phyloP scores from a whole-genome alignment of 495 filamentous ascomycete species.

The Penicillium manginii region DNA sequence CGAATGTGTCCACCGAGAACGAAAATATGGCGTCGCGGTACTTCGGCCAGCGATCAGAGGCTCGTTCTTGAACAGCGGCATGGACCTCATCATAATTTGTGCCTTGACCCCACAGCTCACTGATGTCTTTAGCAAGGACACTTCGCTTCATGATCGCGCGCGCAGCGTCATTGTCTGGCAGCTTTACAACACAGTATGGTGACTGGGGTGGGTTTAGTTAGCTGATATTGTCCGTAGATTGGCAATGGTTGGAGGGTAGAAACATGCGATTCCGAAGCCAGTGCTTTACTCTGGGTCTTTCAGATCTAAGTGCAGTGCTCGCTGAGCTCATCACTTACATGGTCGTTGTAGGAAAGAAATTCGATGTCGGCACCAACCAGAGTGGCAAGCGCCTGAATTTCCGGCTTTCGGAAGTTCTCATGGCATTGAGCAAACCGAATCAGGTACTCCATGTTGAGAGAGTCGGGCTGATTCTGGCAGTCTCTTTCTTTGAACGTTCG shows the following conservation, averaged over 20 bases:
- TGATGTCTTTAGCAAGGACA: constrained; percentile 78
- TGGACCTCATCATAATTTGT: constrained; percentile 70
- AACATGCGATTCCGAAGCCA: background rate
- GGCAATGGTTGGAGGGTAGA: background rate
- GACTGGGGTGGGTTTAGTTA: constrained; percentile 57
- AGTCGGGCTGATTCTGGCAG: background rate
- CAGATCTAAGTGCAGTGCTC: constrained; percentile 2
- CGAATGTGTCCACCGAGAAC: constrained; percentile 79
- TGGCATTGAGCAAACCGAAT: constrained; percentile 89
- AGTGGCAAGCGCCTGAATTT: constrained; percentile 81
- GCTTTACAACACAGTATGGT: constrained; percentile 79
- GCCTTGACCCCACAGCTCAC: constrained; percentile 86
- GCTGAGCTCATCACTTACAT: constrained; percentile 56
- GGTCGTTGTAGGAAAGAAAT: constrained; percentile 69
- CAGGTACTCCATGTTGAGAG: constrained; percentile 69
- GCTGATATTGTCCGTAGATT: background rate
- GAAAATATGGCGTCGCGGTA: constrained; percentile 72
- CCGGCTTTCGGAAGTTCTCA: constrained; percentile 84
- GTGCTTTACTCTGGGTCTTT: background rate
- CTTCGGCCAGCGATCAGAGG: constrained; percentile 63
- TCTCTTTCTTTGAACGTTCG: background rate
- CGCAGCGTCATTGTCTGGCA: constrained; percentile 69
- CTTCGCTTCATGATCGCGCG: constrained; percentile 68
- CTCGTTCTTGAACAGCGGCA: constrained; percentile 57
- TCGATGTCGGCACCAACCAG: constrained; percentile 69